Evolutionary conservation across 1,139 yeast species (phyloP), one percentile per base, ranked within the genome.

Genomic region (Yamadazyma diospyri): DNA sequence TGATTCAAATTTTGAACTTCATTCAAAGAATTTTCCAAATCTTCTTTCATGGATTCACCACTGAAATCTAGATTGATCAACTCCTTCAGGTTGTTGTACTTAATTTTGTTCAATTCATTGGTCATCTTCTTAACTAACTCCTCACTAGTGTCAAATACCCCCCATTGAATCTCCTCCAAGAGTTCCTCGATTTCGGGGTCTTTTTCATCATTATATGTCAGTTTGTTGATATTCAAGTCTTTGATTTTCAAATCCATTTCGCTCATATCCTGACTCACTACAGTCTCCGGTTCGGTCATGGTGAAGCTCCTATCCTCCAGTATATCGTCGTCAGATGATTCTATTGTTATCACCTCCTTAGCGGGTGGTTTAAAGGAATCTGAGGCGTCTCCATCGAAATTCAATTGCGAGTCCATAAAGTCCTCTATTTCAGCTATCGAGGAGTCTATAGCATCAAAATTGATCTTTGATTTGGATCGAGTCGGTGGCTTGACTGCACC

Each of bases 151-250:
- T 84, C 94, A 12, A 70, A 60, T 1, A 79, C 68, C 18, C 73
- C 73, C 94, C 95, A 87, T 23, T 76, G 76, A 17, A 86, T 71
- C 40, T 82, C 92, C 21, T 81, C 85, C 40, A 87, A 68, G 12
- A 86, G 58, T 38, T 85, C 89, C 36, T 76, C 82, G n/a, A 78
- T 53, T 39, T 69, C 75, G 0, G 70, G 55, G 40, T 69, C 76
- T 32, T 55, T 64, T 29, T 62, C 65, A n/a, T 46, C 36, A n/a
- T 46, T 43, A 16, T 38, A 29, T 3, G 37, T 37, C 5, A 41
- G 48, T 36, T 45, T 43, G 32, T 48, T 54, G 15, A 58, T 47
- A 27, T 56, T 55, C 33, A 57, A 47, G 22, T 50, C 58, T 24
- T 50, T 57, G 19, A 29, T 27, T 18, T 44, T 45, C 7, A 37